A percentile compares a stretch with the other conserved stretches of the same genome.
These are phyloP conservation scores for Striga asiatica DNA, from an alignment of 257 asterid species.

Conservation along the genomic window DNA sequence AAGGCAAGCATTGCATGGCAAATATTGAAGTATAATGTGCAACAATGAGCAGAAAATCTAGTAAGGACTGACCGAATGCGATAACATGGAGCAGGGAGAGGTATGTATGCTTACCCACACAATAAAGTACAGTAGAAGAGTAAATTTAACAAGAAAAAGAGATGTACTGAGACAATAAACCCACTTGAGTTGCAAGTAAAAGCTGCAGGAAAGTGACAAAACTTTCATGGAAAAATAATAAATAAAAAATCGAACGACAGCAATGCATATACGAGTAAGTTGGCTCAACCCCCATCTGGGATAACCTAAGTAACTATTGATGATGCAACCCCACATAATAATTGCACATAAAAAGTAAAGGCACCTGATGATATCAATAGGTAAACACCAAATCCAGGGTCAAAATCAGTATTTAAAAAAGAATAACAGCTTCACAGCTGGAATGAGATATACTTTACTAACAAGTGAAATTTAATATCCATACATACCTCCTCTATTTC, in stretches of 20 bases:
- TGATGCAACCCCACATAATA: background rate
- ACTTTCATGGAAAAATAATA: too few relatives aligned
- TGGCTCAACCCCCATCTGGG: too few relatives aligned
- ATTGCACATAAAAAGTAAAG: background rate
- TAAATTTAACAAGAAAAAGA: too few relatives aligned
- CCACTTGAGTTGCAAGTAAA: too few relatives aligned
- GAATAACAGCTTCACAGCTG: conserved; percentile 5
- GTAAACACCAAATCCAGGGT: background rate
- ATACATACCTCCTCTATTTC: conserved; percentile 85
- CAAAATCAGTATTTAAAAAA: conserved; percentile 1
- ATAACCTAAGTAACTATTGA: background rate
- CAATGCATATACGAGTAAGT: too few relatives aligned
- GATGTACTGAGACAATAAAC: too few relatives aligned
- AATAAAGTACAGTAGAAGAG: too few relatives aligned
- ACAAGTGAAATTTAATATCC: conserved; percentile 2
- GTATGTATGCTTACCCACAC: too few relatives aligned
- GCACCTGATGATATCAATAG: background rate
- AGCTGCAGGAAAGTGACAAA: too few relatives aligned
- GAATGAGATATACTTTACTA: background rate
- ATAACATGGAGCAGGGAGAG: too few relatives aligned
- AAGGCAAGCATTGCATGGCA: background rate
- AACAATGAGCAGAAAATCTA: background rate
- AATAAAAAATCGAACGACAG: too few relatives aligned
- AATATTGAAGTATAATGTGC: background rate
- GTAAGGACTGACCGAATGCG: too few relatives aligned